phyloP scores from a whole-genome alignment of 2,329 filamentous ascomycete species.

The Coniella lustricola region DNA sequence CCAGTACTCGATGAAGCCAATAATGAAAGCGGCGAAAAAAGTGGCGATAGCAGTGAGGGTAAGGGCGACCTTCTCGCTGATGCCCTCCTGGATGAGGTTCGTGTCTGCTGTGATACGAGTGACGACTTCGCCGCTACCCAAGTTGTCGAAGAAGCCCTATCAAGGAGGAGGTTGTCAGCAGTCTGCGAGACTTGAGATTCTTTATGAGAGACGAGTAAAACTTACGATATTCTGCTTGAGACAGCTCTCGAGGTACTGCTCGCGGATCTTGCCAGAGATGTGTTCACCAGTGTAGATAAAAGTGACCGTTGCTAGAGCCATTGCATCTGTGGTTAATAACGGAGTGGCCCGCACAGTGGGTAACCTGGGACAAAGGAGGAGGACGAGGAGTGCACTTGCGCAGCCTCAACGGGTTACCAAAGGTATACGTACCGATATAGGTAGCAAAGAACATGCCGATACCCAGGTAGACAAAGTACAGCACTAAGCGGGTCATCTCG shows the following conservation, averaged over 20 bases:
- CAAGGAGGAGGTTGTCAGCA: no score
- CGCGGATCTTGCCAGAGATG: conserved; percentile 69
- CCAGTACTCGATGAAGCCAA: conserved; percentile 88
- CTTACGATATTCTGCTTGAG: conserved; percentile 70
- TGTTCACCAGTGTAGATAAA: conserved; percentile 86
- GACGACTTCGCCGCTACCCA: conserved; percentile 88
- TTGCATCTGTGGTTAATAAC: conserved; percentile 14
- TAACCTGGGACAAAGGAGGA: background rate
- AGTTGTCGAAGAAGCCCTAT: conserved; percentile 79
- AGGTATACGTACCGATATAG: conserved; percentile 37
- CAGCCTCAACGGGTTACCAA: no score
- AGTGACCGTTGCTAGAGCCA: conserved; percentile 63
- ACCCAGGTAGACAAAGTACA: conserved; percentile 82
- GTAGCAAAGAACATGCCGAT: conserved; percentile 72
- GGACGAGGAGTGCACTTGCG: background rate
- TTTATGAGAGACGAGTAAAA: no score
- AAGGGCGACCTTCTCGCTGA: conserved; percentile 81
- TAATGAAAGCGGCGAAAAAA: conserved; percentile 82
- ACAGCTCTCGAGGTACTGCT: conserved; percentile 77
- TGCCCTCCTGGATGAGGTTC: conserved; percentile 80
- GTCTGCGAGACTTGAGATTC: no score
- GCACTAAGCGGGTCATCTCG: conserved; percentile 55
- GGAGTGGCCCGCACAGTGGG: background rate
- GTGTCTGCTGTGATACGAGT: conserved; percentile 92
- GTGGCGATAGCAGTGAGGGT: conserved; percentile 71